Conservation (phyloP, 331 rosid genomes). For the Rosa hybrid region DNA sequence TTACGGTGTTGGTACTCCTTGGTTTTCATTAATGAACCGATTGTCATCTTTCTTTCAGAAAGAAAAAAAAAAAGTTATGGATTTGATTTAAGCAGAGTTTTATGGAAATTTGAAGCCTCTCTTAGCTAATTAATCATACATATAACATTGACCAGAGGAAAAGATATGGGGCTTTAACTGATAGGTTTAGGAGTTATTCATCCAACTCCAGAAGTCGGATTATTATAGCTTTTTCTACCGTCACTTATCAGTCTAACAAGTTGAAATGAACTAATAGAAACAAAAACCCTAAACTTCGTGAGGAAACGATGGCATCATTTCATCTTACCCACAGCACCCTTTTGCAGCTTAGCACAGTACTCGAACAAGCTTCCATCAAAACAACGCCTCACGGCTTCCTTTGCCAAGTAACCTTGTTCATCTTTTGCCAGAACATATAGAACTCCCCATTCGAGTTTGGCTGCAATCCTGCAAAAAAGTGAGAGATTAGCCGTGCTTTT, state of each 20-base stretch:
- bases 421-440: conserved; percentile 72
- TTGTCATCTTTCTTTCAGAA: neutral
- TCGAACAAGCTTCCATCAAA: conserved; percentile 83
- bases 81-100: neutral
- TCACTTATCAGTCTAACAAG: conserved; percentile 2
- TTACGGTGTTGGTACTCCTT: too few species aligned
- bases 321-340: conserved; percentile 44
- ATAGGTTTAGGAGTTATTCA: neutral
- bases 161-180: neutral
- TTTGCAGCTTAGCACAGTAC: conserved; percentile 60
- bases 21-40: too few species aligned
- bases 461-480: conserved; percentile 46
- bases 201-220: conserved; percentile 8
- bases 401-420: conserved; percentile 60
- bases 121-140: neutral
- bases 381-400: conserved; percentile 86
- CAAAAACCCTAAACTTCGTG: neutral
- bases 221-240: neutral
- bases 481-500: neutral
- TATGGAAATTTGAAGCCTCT: neutral
- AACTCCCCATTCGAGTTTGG: conserved; percentile 73
- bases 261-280: conserved; percentile 3
- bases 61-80: neutral
- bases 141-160: neutral
- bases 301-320: neutral